Conservation (phyloP, 257 asterid species). For the Plantago elongata region DNA sequence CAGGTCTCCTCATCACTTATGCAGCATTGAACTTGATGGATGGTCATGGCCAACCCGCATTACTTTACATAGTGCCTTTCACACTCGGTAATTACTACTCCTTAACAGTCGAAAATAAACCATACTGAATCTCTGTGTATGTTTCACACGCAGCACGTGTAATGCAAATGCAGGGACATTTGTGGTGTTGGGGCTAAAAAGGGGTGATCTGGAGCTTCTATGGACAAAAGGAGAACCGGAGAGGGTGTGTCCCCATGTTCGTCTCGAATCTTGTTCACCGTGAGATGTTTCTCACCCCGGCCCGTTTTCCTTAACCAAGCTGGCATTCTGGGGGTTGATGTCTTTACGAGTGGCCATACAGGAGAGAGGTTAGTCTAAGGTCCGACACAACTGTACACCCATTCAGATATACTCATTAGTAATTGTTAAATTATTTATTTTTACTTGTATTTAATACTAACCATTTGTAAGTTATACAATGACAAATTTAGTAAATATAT, state of each 20-base stretch:
- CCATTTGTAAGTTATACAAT: too few relatives aligned
- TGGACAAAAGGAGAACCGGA: constrained; percentile 82
- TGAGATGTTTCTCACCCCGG: too few relatives aligned
- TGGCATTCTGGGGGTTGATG: too few relatives aligned
- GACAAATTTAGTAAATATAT: too few relatives aligned
- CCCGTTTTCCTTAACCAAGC: too few relatives aligned
- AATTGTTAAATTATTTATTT: too few relatives aligned
- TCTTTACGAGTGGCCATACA: too few relatives aligned
- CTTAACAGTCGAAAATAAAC: background rate
- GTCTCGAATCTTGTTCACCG: constrained; percentile 37
- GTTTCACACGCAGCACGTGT: background rate
- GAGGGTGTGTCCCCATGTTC: constrained; percentile 68
- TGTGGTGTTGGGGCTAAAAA: constrained; percentile 50
- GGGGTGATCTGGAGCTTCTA: constrained; percentile 63
- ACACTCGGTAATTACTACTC: constrained; percentile 52
- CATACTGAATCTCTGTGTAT: background rate
- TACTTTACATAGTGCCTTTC: constrained; percentile 84
- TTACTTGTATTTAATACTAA: too few relatives aligned
- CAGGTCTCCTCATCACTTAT: constrained; percentile 82
- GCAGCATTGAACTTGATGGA: constrained; percentile 85
- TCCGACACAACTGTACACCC: too few relatives aligned
- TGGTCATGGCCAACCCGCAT: constrained; percentile 94
- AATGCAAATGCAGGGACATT: constrained; percentile 49
- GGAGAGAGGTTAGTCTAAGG: too few relatives aligned
- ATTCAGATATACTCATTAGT: too few relatives aligned